phyloP scores from a whole-genome alignment of 768 basidiomycete species.

The Phlebiopsis gigantea region DNA sequence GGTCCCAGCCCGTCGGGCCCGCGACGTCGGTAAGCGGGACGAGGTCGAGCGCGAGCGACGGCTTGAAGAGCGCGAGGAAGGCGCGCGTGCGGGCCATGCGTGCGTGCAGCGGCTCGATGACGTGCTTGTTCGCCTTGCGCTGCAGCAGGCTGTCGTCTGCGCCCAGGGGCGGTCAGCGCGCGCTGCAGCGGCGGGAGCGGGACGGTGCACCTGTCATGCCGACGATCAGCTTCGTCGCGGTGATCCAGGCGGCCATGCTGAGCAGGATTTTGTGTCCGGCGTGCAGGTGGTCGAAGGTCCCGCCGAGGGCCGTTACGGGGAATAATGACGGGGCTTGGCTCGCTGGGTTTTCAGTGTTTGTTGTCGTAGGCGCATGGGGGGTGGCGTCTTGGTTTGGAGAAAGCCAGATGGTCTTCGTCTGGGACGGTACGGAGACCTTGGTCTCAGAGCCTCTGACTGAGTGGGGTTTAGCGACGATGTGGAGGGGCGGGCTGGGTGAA shows the following conservation, averaged over 20 bases:
- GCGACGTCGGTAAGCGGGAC: slow-evolving; percentile 80
- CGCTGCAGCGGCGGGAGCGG: neutral
- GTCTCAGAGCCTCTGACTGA: neutral
- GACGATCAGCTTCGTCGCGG: slow-evolving; percentile 75
- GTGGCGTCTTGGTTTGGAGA: slow-evolving; percentile 1
- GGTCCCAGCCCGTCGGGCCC: slow-evolving; percentile 86
- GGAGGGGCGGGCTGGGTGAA: neutral
- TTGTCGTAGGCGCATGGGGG: slow-evolving; percentile 9
- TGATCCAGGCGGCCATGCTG: slow-evolving; percentile 85
- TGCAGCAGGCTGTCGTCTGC: slow-evolving; percentile 65
- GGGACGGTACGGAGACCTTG: neutral
- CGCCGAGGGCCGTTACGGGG: slow-evolving; percentile 78
- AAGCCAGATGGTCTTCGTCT: slow-evolving; percentile 12
- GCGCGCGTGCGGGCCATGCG: slow-evolving; percentile 55
- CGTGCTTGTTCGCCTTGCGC: slow-evolving; percentile 64
- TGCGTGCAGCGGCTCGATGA: slow-evolving; percentile 54
- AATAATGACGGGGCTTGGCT: slow-evolving; percentile 25
- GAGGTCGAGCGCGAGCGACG: slow-evolving; percentile 58
- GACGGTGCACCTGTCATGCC: slow-evolving; percentile 72
- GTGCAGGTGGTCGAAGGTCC: slow-evolving; percentile 98
- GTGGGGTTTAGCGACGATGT: too few species aligned
- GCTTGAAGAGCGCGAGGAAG: slow-evolving; percentile 71
- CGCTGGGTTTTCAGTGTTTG: slow-evolving; percentile 1
- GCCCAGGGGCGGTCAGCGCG: neutral
- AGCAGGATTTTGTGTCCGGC: slow-evolving; percentile 96